Conservation (phyloP, 2,329 filamentous ascomycete genomes). For the Diaporthe citri region DNA sequence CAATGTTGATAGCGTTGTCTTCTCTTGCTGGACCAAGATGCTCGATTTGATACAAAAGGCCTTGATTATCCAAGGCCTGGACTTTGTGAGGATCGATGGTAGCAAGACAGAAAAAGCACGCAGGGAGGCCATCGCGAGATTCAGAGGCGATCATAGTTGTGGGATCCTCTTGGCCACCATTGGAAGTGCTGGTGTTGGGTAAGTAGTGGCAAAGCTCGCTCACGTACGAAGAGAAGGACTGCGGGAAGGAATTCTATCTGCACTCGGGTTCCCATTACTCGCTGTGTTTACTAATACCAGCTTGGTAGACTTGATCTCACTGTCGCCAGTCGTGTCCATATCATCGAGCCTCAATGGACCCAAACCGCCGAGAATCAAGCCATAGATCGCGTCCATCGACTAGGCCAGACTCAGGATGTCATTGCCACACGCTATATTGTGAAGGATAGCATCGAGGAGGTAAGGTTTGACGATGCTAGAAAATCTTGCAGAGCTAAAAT, state of each 20-base stretch:
- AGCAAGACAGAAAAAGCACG: neutral
- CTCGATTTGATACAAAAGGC: slow-evolving; percentile 11
- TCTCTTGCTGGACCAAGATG: neutral
- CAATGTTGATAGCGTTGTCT: neutral
- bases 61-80: neutral
- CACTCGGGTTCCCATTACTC: neutral
- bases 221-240: neutral
- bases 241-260: neutral
- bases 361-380: neutral
- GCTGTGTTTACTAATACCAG: neutral
- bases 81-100: neutral
- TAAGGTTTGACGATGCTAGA: accelerated
- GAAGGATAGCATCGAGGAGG: neutral
- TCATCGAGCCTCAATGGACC: slow-evolving; percentile 1
- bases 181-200: slow-evolving; percentile 20
- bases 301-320: neutral
- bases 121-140: neutral
- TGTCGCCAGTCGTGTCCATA: neutral
- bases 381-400: neutral
- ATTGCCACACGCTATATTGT: neutral
- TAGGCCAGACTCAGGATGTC: neutral
- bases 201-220: neutral
- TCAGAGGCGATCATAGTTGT: neutral
- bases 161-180: neutral
- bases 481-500: neutral